A percentile compares a stretch with the other conserved stretches of the same genome.
These are phyloP conservation scores for Coccinonectria pachysandricola DNA, from an alignment of 2,329 filamentous ascomycete species.

Conservation along the genomic window DNA sequence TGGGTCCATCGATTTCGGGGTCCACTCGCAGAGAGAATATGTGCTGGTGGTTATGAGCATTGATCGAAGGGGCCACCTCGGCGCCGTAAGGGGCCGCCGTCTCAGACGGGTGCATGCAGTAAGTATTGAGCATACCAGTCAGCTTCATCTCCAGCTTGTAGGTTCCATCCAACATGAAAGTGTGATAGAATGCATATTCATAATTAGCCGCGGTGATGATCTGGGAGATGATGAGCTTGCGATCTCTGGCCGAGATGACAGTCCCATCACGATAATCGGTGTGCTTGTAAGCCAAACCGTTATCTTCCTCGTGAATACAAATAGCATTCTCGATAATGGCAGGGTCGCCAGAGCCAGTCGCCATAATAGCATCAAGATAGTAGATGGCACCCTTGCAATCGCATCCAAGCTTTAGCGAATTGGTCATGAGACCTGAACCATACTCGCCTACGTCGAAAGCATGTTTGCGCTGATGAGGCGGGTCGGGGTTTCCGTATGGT, in stretches of 20 bases:
- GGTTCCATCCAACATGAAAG: conserved; percentile 47
- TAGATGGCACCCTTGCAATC: conserved; percentile 88
- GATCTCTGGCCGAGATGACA: conserved; percentile 46
- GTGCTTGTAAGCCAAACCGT: conserved; percentile 55
- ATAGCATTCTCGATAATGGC: conserved; percentile 87
- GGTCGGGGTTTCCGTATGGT: conserved; percentile 67
- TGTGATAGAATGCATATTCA: conserved; percentile 40
- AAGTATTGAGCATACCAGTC: conserved; percentile 35
- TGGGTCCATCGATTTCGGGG: conserved; percentile 51
- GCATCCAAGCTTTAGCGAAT: conserved; percentile 66
- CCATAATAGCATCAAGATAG: conserved; percentile 82
- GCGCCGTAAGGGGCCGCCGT: conserved; percentile 47
- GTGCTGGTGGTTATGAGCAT: conserved; percentile 62
- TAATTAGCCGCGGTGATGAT: conserved; percentile 59
- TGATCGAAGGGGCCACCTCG: conserved; percentile 50
- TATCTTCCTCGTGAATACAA: conserved; percentile 61
- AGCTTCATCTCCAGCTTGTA: conserved; percentile 50
- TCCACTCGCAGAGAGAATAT: conserved; percentile 59
- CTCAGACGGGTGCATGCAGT: conserved; percentile 30
- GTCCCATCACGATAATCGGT: conserved; percentile 50
- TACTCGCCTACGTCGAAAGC: conserved; percentile 76
- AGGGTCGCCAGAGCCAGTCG: conserved; percentile 66
- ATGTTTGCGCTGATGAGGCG: conserved; percentile 71
- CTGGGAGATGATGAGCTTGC: conserved; percentile 52
- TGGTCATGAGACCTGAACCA: conserved; percentile 76